phyloP scores from a whole-genome alignment of 1,284 basidiomycete species.

The Moesziomyces sp. region DNA sequence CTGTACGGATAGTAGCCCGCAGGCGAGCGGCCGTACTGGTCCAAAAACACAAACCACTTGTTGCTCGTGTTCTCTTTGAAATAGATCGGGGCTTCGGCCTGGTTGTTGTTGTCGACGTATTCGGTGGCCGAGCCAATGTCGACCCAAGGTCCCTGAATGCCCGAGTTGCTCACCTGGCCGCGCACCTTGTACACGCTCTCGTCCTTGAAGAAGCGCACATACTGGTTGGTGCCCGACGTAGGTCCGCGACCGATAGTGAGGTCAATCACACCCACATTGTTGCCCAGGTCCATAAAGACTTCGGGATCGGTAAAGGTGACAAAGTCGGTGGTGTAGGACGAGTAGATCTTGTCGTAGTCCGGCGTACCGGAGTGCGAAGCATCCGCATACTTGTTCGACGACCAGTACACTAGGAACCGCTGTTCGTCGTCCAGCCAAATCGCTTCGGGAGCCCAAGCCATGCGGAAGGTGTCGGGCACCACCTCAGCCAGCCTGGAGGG shows the following conservation, averaged over 20 bases:
- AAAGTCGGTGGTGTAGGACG: slow-evolving; percentile 30
- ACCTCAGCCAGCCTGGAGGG: slow-evolving; percentile 13
- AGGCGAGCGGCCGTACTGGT: slow-evolving; percentile 31
- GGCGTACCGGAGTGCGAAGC: slow-evolving; percentile 24
- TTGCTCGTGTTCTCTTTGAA: slow-evolving; percentile 18
- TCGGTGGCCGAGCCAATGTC: slow-evolving; percentile 14
- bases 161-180: slow-evolving; percentile 26
- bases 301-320: slow-evolving; percentile 19
- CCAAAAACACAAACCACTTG: slow-evolving; percentile 26
- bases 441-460: slow-evolving; percentile 30
- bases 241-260: slow-evolving; percentile 18
- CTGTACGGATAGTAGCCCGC: slow-evolving; percentile 27
- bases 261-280: slow-evolving; percentile 20
- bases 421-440: slow-evolving; percentile 22
- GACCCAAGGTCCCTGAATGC: slow-evolving; percentile 19
- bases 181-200: slow-evolving; percentile 23
- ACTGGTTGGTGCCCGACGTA: slow-evolving; percentile 12
- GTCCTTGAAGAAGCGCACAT: slow-evolving; percentile 38
- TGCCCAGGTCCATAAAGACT: slow-evolving; percentile 25
- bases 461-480: slow-evolving; percentile 19
- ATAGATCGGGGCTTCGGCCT: slow-evolving; percentile 25
- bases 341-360: slow-evolving; percentile 33
- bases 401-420: slow-evolving; percentile 32
- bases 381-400: slow-evolving; percentile 30
- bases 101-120: slow-evolving; percentile 29